Evolutionary conservation across 495 filamentous ascomycete species (phyloP).

Genomic region (Lindgomyces ingoldianus): DNA sequence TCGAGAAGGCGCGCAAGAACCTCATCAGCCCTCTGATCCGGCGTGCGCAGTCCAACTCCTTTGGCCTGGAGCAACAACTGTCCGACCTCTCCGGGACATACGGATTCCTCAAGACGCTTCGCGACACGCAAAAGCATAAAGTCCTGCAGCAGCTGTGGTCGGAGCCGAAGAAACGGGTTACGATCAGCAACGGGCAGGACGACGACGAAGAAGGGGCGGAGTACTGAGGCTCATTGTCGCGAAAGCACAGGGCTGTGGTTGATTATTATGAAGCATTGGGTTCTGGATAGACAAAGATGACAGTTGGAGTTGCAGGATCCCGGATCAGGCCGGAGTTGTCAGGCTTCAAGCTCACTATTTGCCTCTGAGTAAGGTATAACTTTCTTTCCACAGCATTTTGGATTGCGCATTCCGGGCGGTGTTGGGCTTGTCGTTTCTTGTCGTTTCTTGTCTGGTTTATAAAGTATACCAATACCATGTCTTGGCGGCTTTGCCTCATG

Average conservation of each 20-base stretch:
- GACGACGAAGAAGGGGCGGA: slow-evolving; percentile 21
- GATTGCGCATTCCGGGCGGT: too few species aligned
- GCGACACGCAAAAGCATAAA: slow-evolving; percentile 78
- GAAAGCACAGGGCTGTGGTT: too few species aligned
- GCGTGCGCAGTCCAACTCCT: slow-evolving; percentile 62
- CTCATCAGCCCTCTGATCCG: slow-evolving; percentile 79
- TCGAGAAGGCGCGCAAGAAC: slow-evolving; percentile 75
- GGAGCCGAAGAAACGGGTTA: slow-evolving; percentile 30
- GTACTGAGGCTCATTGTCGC: slow-evolving; percentile 12
- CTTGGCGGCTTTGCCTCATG: too few species aligned
- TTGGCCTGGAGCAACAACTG: slow-evolving; percentile 82
- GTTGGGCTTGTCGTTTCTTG: too few species aligned
- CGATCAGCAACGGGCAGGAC: slow-evolving; percentile 16
- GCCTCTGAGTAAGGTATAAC: too few species aligned
- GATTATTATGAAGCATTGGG: slow-evolving; percentile 24
- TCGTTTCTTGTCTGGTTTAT: too few species aligned
- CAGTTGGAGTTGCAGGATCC: too few species aligned
- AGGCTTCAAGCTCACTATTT: too few species aligned
- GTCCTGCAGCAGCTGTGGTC: slow-evolving; percentile 62
- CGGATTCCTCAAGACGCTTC: slow-evolving; percentile 67
- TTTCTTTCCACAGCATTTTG: too few species aligned
- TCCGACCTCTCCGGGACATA: slow-evolving; percentile 76
- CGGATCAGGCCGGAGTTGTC: too few species aligned
- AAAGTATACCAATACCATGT: too few species aligned
- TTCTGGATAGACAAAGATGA: slow-evolving; percentile 19